Base-by-base conservation (phyloP, 1,284 basidiomycete species). In the Ganoderma lingzhi region DNA sequence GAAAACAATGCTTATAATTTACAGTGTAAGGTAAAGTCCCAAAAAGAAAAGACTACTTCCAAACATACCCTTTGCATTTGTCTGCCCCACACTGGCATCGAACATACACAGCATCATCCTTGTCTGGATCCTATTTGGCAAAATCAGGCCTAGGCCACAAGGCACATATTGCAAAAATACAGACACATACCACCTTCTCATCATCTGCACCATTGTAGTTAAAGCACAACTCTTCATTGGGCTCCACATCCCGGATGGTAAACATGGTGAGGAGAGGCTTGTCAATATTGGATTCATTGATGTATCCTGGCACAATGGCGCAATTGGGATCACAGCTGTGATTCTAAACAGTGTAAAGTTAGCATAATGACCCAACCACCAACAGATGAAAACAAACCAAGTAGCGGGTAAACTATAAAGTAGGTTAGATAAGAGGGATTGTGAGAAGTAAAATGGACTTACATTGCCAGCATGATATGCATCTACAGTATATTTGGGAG, bases 301-400 rank as follows among this genome's bases (percentile, higher is more conserved):
- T 84, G 74, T 89, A 90, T 42, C 90, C 91, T 1, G 93, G 85
- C n/a, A 86, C 84, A 14, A 95, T 86, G 5, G 79, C 79, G 71
- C 93, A 89, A 78, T 97, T 98, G 0, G 96, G 95, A 71, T 95
- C 90, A 77, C 96, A 97, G 19, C 93, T 95, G 76, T 97, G 95
- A 75, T 96, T 96, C 93, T 95, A 70, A 53, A 28, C 67, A 63
- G 53, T 23, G 6, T 32, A 23, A 6, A n/a, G 74, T 64, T n/a
- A 68, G 59, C 15, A 41, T 42, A 42, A 39, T 63, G 30, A 75
- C 73, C 67, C 72, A 41, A 19, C 15, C 41, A 35, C 12, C 12
- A 10, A 56, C 9, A 28, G 12, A 9, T 32, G 6, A 3, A 3
- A 6, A 81, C 85, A 77, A 76, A 89, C 90, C 75, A 92, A 74